These are phyloP conservation scores for Marvania coccoides DNA, from an alignment of 139 green algal genomes.

Conservation along the genomic window DNA sequence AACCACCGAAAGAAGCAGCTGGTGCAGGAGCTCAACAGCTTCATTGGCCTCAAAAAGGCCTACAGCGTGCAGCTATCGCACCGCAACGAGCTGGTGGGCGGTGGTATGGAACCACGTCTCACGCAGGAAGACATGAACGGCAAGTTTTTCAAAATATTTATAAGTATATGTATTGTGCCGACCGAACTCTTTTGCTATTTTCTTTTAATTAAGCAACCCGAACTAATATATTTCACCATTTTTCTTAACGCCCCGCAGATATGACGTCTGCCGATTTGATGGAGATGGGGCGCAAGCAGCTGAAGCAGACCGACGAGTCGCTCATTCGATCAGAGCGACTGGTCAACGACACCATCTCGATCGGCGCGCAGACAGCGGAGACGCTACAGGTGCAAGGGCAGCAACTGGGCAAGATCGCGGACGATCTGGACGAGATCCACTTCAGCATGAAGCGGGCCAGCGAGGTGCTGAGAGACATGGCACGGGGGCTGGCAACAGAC, in stretches of 20 bases:
- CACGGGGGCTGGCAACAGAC: slow-evolving; percentile 75
- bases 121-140: slow-evolving; percentile 5
- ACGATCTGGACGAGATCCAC: slow-evolving; percentile 85
- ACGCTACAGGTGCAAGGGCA: slow-evolving; percentile 68
- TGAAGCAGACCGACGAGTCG: slow-evolving; percentile 62
- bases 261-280: slow-evolving; percentile 74
- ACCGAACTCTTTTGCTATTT: not conserved
- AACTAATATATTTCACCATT: not conserved
- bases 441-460: slow-evolving; percentile 82
- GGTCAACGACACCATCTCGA: slow-evolving; percentile 65
- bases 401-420: slow-evolving; percentile 63
- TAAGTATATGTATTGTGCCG: not conserved
- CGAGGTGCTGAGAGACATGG: slow-evolving; percentile 77
- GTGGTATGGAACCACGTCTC: not conserved
- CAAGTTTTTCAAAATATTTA: not conserved
- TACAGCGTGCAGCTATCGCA: not conserved
- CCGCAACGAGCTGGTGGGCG: slow-evolving; percentile 28
- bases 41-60: slow-evolving; percentile 73
- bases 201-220: not conserved
- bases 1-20: slow-evolving; percentile 55
- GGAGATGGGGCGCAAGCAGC: slow-evolving; percentile 52
- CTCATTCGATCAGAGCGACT: slow-evolving; percentile 57
- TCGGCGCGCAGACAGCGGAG: slow-evolving; percentile 72
- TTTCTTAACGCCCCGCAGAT: slow-evolving; percentile 34
- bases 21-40: slow-evolving; percentile 72